Conservation (phyloP, 1,284 basidiomycete genomes). For the Boletus sp. region DNA sequence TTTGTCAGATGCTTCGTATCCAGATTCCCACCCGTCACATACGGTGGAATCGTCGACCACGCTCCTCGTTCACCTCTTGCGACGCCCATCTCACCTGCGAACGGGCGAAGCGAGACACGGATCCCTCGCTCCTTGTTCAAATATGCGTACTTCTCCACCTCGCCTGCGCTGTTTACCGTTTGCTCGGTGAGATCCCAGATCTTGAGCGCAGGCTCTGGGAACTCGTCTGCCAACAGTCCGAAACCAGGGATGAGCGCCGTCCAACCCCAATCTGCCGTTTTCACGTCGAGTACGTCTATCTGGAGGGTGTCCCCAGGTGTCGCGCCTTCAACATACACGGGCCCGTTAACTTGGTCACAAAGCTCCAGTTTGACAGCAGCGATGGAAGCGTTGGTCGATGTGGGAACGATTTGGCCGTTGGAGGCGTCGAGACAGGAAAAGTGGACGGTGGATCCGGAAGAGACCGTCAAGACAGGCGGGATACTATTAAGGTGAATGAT, state of each 20-base stretch:
- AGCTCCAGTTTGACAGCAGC: constrained; percentile 42
- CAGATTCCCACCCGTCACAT: constrained; percentile 57
- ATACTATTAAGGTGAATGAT: constrained; percentile 39
- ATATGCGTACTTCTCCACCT: constrained; percentile 36
- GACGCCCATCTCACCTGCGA: constrained; percentile 64
- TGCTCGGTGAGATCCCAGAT: constrained; percentile 43
- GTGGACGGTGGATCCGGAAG: constrained; percentile 51
- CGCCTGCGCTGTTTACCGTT: constrained; percentile 8
- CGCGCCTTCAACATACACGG: constrained; percentile 49
- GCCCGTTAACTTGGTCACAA: constrained; percentile 57
- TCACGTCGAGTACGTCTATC: constrained; percentile 50
- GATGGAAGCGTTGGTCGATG: constrained; percentile 39
- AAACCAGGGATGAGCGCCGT: constrained; percentile 56
- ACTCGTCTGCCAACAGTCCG: constrained; percentile 55
- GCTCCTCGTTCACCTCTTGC: constrained; percentile 49
- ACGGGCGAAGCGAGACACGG: constrained; percentile 47
- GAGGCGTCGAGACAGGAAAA: constrained; percentile 63
- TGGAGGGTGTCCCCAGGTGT: constrained; percentile 54
- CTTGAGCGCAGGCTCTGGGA: constrained; percentile 46
- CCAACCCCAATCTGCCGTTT: constrained; percentile 59
- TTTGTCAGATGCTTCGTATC: constrained; percentile 53
- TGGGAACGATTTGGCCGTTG: constrained; percentile 52
- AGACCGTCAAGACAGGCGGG: constrained; percentile 43
- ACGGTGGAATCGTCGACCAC: constrained; percentile 60
- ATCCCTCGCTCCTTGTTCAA: constrained; percentile 47